Evolutionary conservation across 2,329 filamentous ascomycete genomes (phyloP), one percentile per base, ranked within the genome.

Genomic region (Exophiala dermatitidis): DNA sequence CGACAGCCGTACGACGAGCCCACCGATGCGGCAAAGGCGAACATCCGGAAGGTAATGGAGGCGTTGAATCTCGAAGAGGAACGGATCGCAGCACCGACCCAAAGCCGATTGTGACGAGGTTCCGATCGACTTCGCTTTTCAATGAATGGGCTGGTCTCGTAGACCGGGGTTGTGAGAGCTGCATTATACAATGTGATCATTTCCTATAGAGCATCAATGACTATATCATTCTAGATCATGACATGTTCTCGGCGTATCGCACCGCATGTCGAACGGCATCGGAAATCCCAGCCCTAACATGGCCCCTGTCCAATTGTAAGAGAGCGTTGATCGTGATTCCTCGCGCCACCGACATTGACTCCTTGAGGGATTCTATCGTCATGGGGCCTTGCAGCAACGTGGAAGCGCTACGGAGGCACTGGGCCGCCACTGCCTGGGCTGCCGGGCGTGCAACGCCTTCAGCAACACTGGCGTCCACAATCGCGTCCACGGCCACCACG

Each of bases 1-100:
- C 72, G 83, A 50, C 74, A 76, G 53, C 83, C 84, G n/a, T 86
- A 86, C 63, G 71, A 79, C 58, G 68, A 71, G 55, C 67, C 71
- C 0, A 65, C 63, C 4, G 72, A 75, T 32, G 68, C 60, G 32
- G 69, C 67, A n/a, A 76, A 75, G 69, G 64, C 70, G 63, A 67
- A 63, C 38, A 71, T 77, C 38, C 61, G 62, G 51, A 65, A 65
- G 44, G 67, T 66, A 38, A 74, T 62, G 60, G 46, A 43, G 12
- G 41, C 45, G 5, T 29, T 62, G n/a, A n/a, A n/a, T n/a, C n/a
- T n/a, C n/a, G n/a, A n/a, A n/a, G n/a, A n/a, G n/a, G n/a, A n/a
- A n/a, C n/a, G n/a, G n/a, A n/a, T n/a, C n/a, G n/a, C n/a, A n/a
- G n/a, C n/a, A n/a, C n/a, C n/a, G n/a, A n/a, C n/a, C n/a, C n/a